Evolutionary conservation across 768 basidiomycete species (phyloP), one percentile per base, ranked within the genome.

Genomic region (Collybia sordida): DNA sequence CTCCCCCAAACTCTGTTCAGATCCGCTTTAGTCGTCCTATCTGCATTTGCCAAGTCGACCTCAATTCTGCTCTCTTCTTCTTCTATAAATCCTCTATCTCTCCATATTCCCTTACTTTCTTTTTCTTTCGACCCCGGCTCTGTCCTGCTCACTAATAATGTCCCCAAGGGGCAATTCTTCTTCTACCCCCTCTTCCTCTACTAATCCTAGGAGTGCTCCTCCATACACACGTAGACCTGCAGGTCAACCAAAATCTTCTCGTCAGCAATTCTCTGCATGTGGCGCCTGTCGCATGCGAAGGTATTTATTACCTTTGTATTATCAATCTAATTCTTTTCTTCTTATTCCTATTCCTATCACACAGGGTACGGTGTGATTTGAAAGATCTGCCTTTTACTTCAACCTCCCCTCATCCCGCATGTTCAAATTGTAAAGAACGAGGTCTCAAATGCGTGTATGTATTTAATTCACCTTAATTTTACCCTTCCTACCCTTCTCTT

Each of bases 361-460:
- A 22, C 60, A 93, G 91, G 64, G 94, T 97, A 18, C 90, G 91
- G 47, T 97, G 93, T 64, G 93, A 96, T 74, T 80, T 96, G 49
- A 95, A 96, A 65, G 91, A 95, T 67, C 74, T 86, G 37, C 78
- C 82, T 45, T 69, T 82, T 35, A 69, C 78, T 40, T 64, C 74
- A n/a, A 64, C 75, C 7, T 73, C 73, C 17, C 65, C 69, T 39
- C 67, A 67, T 57, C 73, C 79, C 1, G 77, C 82, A 7, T 97
- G 94, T 67, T 89, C 91, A 6, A 96, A 96, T 64, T 97, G 94
- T 69, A 83, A 76, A 59, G 91, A 95, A 65, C 86, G 94, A 38
- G 85, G 84, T 19, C 79, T 93, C 31, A 90, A 91, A 79, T 96
- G 94, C 88, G 87, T 96, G 92, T 93, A 75, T 59, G 92, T 81